Conservation (phyloP, 768 basidiomycete species). For the Boletus reticulatus region DNA sequence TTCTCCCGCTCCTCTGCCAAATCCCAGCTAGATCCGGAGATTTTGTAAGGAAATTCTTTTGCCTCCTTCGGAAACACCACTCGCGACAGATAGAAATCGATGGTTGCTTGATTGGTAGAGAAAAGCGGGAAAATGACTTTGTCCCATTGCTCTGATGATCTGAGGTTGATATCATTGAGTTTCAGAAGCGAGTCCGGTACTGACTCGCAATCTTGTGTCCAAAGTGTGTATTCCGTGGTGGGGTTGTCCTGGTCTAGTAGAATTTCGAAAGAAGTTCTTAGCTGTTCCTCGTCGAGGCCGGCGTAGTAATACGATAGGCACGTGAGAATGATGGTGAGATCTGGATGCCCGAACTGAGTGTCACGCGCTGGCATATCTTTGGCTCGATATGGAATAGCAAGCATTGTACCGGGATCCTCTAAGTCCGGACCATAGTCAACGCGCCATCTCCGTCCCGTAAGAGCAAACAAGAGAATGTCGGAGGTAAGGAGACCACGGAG, state of each 20-base stretch:
- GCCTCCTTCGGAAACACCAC: conserved; percentile 35
- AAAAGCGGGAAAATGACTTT: not conserved
- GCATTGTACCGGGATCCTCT: no score
- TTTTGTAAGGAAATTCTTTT: conserved; percentile 30
- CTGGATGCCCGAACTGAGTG: conserved; percentile 38
- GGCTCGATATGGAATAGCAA: conserved; percentile 28
- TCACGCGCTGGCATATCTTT: conserved; percentile 33
- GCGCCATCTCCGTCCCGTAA: no score
- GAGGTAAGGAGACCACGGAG: no score
- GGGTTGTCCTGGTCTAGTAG: conserved; percentile 5
- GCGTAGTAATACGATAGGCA: conserved; percentile 34
- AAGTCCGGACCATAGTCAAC: not conserved
- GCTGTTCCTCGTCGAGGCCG: not conserved
- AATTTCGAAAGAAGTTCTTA: not conserved
- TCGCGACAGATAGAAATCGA: conserved; percentile 21
- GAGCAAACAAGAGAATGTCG: no score
- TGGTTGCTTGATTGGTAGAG: not conserved
- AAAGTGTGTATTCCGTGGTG: not conserved
- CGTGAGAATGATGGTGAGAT: conserved; percentile 30
- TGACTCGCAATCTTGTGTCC: not conserved
- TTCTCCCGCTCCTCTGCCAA: conserved; percentile 23
- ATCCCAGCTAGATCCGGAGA: conserved; percentile 34
- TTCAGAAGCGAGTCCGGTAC: not conserved
- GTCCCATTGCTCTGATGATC: conserved; percentile 9
- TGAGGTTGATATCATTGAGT: not conserved